Conservation (phyloP, 345 rosid genomes). For the Populus davidiana region DNA sequence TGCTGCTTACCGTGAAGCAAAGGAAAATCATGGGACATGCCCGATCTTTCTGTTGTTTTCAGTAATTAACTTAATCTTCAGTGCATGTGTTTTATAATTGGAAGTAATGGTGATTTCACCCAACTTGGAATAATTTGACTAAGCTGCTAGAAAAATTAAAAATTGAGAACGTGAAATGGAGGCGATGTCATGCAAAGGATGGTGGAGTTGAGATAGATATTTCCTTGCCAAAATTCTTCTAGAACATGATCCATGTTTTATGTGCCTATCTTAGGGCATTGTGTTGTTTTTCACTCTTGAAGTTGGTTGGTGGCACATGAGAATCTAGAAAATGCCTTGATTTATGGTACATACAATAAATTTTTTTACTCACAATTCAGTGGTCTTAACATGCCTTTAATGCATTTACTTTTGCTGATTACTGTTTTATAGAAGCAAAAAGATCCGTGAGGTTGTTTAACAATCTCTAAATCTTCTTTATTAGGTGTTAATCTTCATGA, state of each 20-base stretch:
- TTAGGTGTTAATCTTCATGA: background rate
- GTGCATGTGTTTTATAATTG: slow-evolving; percentile 10
- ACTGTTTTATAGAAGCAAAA: background rate
- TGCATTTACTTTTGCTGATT: background rate
- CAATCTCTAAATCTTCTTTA: background rate
- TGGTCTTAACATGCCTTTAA: background rate
- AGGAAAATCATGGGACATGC: slow-evolving; percentile 46
- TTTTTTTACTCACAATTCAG: background rate
- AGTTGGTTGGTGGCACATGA: background rate
- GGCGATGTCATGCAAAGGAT: background rate
- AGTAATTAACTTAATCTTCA: slow-evolving; percentile 36
- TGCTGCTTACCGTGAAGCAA: slow-evolving; percentile 73
- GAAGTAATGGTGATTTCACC: background rate
- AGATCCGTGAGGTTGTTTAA: background rate
- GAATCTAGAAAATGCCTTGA: background rate
- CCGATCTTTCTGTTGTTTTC: slow-evolving; percentile 75
- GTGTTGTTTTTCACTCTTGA: background rate
- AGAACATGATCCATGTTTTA: background rate
- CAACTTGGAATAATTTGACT: background rate
- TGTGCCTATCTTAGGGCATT: background rate
- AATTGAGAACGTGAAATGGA: background rate
- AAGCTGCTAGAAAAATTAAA: background rate
- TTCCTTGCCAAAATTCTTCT: background rate
- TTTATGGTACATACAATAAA: background rate
- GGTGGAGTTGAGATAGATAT: background rate